phyloP scores from a whole-genome alignment of 768 basidiomycete species.

The Pisolithus tinctorius region DNA sequence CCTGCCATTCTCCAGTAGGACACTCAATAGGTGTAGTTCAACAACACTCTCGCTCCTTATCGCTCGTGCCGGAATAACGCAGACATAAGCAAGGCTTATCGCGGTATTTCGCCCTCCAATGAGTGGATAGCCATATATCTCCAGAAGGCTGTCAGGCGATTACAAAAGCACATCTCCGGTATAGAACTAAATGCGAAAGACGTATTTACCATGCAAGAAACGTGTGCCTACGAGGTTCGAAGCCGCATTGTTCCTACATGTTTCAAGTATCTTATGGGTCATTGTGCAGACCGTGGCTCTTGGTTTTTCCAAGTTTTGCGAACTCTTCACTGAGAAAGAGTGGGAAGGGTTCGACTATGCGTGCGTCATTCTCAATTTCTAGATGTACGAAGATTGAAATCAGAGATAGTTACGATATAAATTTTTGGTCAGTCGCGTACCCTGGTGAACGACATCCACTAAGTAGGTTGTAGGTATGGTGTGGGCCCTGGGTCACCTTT shows the following conservation, averaged over 20 bases:
- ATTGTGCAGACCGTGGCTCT: slow-evolving; percentile 66
- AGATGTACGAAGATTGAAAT: neutral
- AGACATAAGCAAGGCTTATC: slow-evolving; percentile 37
- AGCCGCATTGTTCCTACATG: neutral
- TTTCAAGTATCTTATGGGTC: neutral
- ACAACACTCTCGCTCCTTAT: slow-evolving; percentile 41
- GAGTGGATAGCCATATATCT: slow-evolving; percentile 70
- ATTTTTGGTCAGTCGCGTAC: slow-evolving; percentile 3
- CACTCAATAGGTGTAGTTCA: slow-evolving; percentile 27
- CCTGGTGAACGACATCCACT: neutral
- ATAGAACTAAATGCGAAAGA: slow-evolving; percentile 56
- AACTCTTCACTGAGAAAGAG: slow-evolving; percentile 78
- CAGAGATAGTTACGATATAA: neutral
- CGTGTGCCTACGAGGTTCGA: slow-evolving; percentile 72
- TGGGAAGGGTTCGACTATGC: slow-evolving; percentile 88
- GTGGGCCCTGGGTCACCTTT: slow-evolving; percentile 74
- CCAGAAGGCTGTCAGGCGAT: slow-evolving; percentile 47
- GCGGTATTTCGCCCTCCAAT: slow-evolving; percentile 44
- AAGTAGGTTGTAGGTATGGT: slow-evolving; percentile 35
- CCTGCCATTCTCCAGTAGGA: slow-evolving; percentile 8
- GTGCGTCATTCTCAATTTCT: slow-evolving; percentile 31
- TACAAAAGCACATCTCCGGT: slow-evolving; percentile 51
- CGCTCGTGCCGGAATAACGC: slow-evolving; percentile 53
- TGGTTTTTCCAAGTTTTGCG: slow-evolving; percentile 83
- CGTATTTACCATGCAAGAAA: slow-evolving; percentile 65